Conservation (phyloP, 148 eudicot species). For the Cornus controversa region DNA sequence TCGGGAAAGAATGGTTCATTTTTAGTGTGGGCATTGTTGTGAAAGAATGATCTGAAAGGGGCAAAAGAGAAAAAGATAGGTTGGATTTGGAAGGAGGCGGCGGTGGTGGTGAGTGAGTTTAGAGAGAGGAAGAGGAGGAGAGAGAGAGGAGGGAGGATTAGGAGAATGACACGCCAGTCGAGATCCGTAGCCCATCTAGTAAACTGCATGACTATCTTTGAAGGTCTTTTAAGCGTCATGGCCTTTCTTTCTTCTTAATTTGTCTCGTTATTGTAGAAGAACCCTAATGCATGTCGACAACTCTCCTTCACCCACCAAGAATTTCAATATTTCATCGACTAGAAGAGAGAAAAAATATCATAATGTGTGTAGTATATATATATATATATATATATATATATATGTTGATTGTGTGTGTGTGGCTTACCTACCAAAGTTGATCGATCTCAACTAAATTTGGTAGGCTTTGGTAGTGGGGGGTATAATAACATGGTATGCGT, state of each 20-base stretch:
- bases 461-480: too few species aligned
- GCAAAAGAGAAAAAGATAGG: slow-evolving; percentile 11
- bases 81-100: slow-evolving; percentile 9
- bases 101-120: slow-evolving; percentile 24
- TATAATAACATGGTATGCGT: too few species aligned
- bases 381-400: too few species aligned
- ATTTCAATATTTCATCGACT: background rate
- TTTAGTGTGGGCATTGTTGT: background rate
- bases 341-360: too few species aligned
- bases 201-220: slow-evolving; percentile 24
- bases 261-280: background rate
- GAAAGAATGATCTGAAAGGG: slow-evolving; percentile 18
- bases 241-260: background rate
- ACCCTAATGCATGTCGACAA: background rate
- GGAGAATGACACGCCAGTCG: slow-evolving; percentile 41
- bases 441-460: too few species aligned
- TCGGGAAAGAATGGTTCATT: background rate
- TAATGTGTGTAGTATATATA: too few species aligned
- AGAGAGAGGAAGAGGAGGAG: slow-evolving; percentile 42
- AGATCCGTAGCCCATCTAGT: slow-evolving; percentile 45
- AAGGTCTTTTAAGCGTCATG: slow-evolving; percentile 7
- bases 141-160: slow-evolving; percentile 40
- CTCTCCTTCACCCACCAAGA: background rate
- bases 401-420: too few species aligned
- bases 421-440: too few species aligned